A percentile compares a stretch with the other conserved stretches of the same genome.
phyloP scores from a whole-genome alignment of 1,284 basidiomycete genomes.

The Wolfiporia cocos region DNA sequence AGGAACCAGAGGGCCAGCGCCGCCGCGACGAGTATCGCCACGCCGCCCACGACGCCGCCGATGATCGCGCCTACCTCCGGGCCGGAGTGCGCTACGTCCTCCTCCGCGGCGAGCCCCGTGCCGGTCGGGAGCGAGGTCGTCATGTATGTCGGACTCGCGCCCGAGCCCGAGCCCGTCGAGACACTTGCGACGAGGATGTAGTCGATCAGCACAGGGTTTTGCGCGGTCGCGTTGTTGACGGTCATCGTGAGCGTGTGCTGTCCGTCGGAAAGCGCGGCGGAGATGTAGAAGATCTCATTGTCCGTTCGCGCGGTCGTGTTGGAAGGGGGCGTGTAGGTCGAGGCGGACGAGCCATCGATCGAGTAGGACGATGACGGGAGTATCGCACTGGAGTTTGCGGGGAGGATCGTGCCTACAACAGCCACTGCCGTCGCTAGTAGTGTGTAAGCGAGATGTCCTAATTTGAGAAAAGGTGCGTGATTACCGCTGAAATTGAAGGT shows the following conservation, averaged over 20 bases:
- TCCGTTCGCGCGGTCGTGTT: background rate
- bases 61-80: background rate
- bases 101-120: too few relatives aligned
- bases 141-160: background rate
- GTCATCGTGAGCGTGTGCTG: constrained; percentile 7
- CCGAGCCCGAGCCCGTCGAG: background rate
- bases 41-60: constrained; percentile 6
- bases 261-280: background rate
- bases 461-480: background rate
- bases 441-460: background rate
- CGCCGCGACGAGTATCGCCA: background rate
- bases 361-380: background rate
- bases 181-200: background rate
- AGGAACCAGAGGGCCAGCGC: background rate
- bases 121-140: background rate
- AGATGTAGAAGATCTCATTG: background rate
- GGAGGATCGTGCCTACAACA: background rate
- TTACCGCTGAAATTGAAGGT: background rate
- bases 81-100: background rate
- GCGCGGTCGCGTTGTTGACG: background rate
- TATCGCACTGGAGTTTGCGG: background rate
- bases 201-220: constrained; percentile 7
- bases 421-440: background rate
- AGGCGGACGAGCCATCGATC: background rate
- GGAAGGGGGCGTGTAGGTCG: background rate